These are phyloP conservation scores for Parasarocladium wereldwijsianum DNA, from an alignment of 2,329 filamentous ascomycete genomes.

Conservation along the genomic window DNA sequence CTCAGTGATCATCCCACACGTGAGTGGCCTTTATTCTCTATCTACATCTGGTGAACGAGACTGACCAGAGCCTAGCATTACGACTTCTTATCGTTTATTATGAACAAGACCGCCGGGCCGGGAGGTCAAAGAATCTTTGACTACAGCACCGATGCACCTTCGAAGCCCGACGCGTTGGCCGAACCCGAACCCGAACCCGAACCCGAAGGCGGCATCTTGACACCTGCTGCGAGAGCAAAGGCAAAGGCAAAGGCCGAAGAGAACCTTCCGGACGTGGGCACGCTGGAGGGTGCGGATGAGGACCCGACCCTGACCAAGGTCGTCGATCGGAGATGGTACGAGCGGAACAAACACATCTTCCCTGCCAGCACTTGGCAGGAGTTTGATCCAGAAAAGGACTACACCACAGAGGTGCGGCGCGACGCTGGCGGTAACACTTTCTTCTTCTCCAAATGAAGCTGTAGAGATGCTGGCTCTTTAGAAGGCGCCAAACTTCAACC, in stretches of 20 bases:
- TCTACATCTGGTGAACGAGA: slow-evolving; percentile 1
- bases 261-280: slow-evolving; percentile 30
- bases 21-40: slow-evolving; percentile 31
- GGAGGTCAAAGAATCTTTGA: slow-evolving; percentile 62
- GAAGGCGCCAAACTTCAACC: neutral
- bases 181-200: neutral
- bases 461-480: slow-evolving; percentile 1
- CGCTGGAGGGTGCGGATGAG: slow-evolving; percentile 60
- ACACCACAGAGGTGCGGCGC: slow-evolving; percentile 60
- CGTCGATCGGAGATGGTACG: slow-evolving; percentile 92
- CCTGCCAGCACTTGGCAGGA: slow-evolving; percentile 92
- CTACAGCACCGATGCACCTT: slow-evolving; percentile 44
- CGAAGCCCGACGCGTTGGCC: slow-evolving; percentile 17
- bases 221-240: slow-evolving; percentile 15
- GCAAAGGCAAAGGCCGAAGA: slow-evolving; percentile 23
- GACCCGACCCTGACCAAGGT: slow-evolving; percentile 81
- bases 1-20: slow-evolving; percentile 85
- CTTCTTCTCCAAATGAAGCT: slow-evolving; percentile 50
- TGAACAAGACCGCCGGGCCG: slow-evolving; percentile 70
- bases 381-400: slow-evolving; percentile 82
- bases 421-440: slow-evolving; percentile 86
- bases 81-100: slow-evolving; percentile 92
- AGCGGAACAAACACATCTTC: slow-evolving; percentile 96
- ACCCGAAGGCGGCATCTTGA: too few relatives aligned
- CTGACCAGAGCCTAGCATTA: slow-evolving; percentile 53